phyloP scores from a whole-genome alignment of 192 early-diverging fungal genomes.

The Lunasporangiospora selenospora region DNA sequence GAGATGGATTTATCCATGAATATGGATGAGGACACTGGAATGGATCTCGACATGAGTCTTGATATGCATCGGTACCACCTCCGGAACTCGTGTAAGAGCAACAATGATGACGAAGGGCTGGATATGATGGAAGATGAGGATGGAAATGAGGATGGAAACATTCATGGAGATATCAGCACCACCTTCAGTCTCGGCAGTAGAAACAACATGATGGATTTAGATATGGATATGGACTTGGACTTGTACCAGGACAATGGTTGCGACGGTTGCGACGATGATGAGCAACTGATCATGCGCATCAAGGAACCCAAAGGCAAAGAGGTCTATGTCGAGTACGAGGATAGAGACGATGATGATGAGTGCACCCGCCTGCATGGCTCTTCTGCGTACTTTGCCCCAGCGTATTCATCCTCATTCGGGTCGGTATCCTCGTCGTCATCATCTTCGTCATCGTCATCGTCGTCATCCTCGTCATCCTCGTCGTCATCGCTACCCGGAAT shows the following conservation, averaged over 20 bases:
- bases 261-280: too few species aligned
- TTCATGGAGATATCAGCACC: too few species aligned
- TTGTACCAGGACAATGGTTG: too few species aligned
- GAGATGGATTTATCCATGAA: constrained; percentile 24
- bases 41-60: constrained; percentile 37
- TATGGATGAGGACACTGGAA: constrained; percentile 13
- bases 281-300: not conserved
- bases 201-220: too few species aligned
- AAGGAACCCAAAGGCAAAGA: constrained; percentile 39
- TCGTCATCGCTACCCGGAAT: too few species aligned
- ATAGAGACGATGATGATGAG: not conserved
- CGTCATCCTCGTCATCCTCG: constrained; percentile 10
- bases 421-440: not conserved
- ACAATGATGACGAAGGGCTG: not conserved
- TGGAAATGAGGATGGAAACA: not conserved
- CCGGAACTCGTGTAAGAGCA: constrained; percentile 5
- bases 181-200: too few species aligned
- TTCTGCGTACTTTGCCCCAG: too few species aligned
- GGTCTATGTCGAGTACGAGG: constrained; percentile 14
- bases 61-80: constrained; percentile 27
- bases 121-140: not conserved
- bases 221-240: not conserved
- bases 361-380: too few species aligned
- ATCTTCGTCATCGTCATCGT: constrained; percentile 8
- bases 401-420: not conserved